These are phyloP conservation scores for Pugionium dolabratum DNA, from an alignment of 345 rosid genomes.

Conservation along the genomic window DNA sequence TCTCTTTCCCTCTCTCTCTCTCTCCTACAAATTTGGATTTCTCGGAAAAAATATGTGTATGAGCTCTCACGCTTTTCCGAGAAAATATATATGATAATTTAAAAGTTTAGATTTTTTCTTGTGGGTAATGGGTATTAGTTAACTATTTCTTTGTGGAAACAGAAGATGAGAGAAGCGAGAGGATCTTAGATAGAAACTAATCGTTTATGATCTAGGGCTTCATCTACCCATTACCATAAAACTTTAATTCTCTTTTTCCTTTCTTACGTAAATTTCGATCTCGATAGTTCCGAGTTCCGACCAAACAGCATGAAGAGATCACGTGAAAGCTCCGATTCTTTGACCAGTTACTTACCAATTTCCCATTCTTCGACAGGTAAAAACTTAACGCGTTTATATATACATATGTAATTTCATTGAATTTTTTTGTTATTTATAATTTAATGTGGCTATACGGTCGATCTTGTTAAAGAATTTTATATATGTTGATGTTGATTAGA, in stretches of 20 bases:
- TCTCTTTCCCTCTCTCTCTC: slow-evolving; percentile 16
- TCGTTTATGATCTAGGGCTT: slow-evolving; percentile 3
- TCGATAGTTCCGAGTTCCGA: slow-evolving; percentile 4
- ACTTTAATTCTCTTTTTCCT: background rate
- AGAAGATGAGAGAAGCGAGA: too few species aligned
- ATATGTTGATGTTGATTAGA: slow-evolving; percentile 6
- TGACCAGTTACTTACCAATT: slow-evolving; percentile 75
- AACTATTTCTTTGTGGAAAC: too few species aligned
- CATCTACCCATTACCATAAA: slow-evolving; percentile 9
- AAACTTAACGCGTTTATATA: background rate
- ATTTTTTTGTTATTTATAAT: background rate
- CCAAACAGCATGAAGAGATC: slow-evolving; percentile 72
- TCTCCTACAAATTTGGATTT: slow-evolving; percentile 5
- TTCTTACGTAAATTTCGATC: background rate
- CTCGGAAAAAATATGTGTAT: background rate
- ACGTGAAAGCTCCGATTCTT: slow-evolving; percentile 80
- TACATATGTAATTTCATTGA: background rate
- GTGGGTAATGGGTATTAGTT: background rate
- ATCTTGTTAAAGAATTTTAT: background rate
- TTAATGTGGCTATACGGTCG: background rate
- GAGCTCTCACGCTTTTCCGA: too few species aligned
- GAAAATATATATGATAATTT: background rate
- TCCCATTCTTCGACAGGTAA: slow-evolving; percentile 71
- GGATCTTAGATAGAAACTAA: slow-evolving; percentile 22
- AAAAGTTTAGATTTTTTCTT: too few species aligned